Evolutionary conservation across 768 basidiomycete genomes (phyloP), one percentile per base, ranked within the genome.

Genomic region (Hydnomerulius pinastri): DNA sequence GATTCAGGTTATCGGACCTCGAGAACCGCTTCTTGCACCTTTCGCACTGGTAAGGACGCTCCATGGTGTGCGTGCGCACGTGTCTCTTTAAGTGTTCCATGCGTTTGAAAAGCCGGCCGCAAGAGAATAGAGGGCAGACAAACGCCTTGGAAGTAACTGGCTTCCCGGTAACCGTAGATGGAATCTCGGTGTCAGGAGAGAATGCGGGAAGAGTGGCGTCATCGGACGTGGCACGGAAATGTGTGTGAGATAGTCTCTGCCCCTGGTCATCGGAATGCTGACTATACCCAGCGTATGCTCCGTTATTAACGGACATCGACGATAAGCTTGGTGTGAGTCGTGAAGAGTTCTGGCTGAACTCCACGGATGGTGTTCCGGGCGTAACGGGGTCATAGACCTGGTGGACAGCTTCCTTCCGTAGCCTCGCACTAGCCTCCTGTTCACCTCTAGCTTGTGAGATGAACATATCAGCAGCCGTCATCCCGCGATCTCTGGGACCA

Each of bases 31-130:
- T 92, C 61, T 77, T 74, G 67, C 93, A 96, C 21, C 75, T 71
- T 37, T 77, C 72, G 64, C 93, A 94, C 46, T 76, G 75, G 68
- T 83, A 95, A 1, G 93, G 92, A 32, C 86, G 75, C 68, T 95
- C 92, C 81, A 90, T 81, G 23, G 92, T 94, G 64, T 96, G 93
- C 8, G 92, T 92, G 51, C 91, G 79, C 25, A 93, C 70, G 67
- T 96, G 93, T 37, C 92, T 73, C 70, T 90, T 90, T 57, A 95
- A 78, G 64, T 96, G 92, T 63, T 96, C 93, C 80, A 88, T 86
- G 10, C 93, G 83, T 77, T 92, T 94, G 81, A 95, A 96, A 57
- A 87, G 72, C 54, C 88, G 76, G 3, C 88, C 83, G 62, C 93
- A 97, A 12, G 89, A 88, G 66, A 81, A 85, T 2, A 92, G 77